These are phyloP conservation scores for Eragrostis tef DNA, from an alignment of 202 grass and related monocot genomes.

Conservation along the genomic window DNA sequence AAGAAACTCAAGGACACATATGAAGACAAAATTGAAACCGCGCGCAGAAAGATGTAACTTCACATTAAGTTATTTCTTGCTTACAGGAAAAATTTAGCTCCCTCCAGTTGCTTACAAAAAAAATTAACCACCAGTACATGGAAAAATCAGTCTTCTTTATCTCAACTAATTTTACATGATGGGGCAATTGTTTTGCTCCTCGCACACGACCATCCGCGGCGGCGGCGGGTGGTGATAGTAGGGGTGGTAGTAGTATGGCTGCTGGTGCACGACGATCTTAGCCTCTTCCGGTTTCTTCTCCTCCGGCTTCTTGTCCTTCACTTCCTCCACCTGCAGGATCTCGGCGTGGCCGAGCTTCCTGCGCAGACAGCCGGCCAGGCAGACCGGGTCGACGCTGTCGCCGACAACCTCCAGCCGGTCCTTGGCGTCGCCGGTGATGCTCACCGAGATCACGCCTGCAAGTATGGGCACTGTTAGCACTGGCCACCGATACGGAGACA, in stretches of 20 bases:
- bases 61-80: background rate
- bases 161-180: constrained; percentile 24
- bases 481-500: background rate
- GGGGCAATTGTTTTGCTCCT: constrained; percentile 35
- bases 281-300: background rate
- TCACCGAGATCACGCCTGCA: constrained; percentile 24
- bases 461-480: background rate
- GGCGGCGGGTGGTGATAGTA: constrained; percentile 6
- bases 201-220: constrained; percentile 36
- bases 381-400: constrained; percentile 16
- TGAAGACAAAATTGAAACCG: background rate
- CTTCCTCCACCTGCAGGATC: constrained; percentile 40
- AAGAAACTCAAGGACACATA: background rate
- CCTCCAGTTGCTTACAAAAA: background rate
- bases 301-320: constrained; percentile 24
- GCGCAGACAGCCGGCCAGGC: constrained; percentile 32
- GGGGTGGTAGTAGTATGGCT: background rate
- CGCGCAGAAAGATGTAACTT: background rate
- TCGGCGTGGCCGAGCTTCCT: constrained; percentile 26
- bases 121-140: background rate
- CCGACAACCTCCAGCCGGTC: constrained; percentile 34
- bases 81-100: background rate
- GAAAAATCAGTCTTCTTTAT: background rate
- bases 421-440: constrained; percentile 20
- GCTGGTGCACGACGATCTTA: background rate